Base-by-base conservation (phyloP, 768 basidiomycete species). In the Russula olivacea region DNA sequence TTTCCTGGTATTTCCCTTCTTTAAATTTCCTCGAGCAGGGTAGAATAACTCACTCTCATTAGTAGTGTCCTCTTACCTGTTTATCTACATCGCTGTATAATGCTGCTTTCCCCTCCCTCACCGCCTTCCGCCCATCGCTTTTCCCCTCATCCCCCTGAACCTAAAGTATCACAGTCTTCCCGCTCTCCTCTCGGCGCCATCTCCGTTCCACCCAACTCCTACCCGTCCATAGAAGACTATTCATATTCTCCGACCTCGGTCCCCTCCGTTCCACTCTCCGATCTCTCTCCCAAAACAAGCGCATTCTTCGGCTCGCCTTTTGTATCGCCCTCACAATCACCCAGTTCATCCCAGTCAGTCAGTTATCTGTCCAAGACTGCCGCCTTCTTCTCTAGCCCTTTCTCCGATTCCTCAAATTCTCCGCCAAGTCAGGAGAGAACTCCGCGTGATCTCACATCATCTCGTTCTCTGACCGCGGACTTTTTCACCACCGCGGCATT, bases 21-120 rank as follows among this genome's bases (percentile, higher is more conserved):
- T 53, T 21, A 14, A 12, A 32, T 41, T 17, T 30, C 45, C 38
- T 36, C 19, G 21, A 34, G 17, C 21, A 6, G 17, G 17, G 30
- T 41, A 0, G 11, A 60, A 36, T 64, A 32, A 58, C 47, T n/a
- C 28, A 36, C 25, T 19, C 9, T 53, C 25, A 30, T 38, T 21
- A 41, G n/a, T 54, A 59, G 32, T 40, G 7, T 54, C 58, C 19
- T 11, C 40, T 49, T 19, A 21, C 21, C 25, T 56, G 50, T 59
- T 23, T 43, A 47, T 59, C 50, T 28, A 59, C 41, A 49, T 58
- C 41, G 28, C 17, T 43, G 10, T 59, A 58, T 66, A 59, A 66
- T 66, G 65, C 45, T 66, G 49, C 62, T 66, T 23, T 64, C 65
- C 23, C 65, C 65, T n/a, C 58, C 62, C 43, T 55, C 65, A 41